Percentiles rank a stretch among this genome's conserved stretches.
Evolutionary conservation across 768 basidiomycete species (phyloP).

Genomic region (Tricholoma terreum): DNA sequence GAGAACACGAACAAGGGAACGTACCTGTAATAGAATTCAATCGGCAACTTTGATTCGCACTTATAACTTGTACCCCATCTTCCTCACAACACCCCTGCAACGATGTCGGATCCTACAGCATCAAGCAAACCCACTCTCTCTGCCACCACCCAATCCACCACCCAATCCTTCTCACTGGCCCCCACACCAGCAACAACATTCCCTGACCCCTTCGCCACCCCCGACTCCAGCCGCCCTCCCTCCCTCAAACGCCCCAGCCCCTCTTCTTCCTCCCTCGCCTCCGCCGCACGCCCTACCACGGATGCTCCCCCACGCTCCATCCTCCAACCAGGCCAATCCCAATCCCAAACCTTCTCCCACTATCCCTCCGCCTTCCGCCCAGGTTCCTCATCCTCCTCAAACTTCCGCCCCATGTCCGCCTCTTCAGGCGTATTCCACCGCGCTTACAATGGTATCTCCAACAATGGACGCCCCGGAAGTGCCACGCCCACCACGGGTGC

Average conservation of each 20-base stretch:
- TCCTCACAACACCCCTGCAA: too few species aligned
- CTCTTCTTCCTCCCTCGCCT: conserved; percentile 15
- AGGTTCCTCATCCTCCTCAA: background rate
- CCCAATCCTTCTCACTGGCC: conserved; percentile 20
- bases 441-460: background rate
- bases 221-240: conserved; percentile 31
- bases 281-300: background rate
- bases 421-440: background rate
- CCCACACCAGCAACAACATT: conserved; percentile 10
- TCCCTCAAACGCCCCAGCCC: conserved; percentile 25
- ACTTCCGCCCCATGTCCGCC: background rate
- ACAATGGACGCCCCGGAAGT: background rate
- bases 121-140: too few species aligned
- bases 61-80: background rate
- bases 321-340: conserved; percentile 12
- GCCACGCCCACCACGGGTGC: conserved; percentile 8
- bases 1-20: too few species aligned
- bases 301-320: conserved; percentile 8
- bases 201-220: conserved; percentile 36
- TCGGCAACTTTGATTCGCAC: too few species aligned
- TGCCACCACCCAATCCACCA: background rate
- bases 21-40: background rate
- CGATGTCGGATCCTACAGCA: too few species aligned
- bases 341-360: conserved; percentile 3
- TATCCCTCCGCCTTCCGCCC: conserved; percentile 4